Base-by-base conservation (phyloP, 192 early-diverging fungal genomes). In the Entophlyctis helioformis region DNA sequence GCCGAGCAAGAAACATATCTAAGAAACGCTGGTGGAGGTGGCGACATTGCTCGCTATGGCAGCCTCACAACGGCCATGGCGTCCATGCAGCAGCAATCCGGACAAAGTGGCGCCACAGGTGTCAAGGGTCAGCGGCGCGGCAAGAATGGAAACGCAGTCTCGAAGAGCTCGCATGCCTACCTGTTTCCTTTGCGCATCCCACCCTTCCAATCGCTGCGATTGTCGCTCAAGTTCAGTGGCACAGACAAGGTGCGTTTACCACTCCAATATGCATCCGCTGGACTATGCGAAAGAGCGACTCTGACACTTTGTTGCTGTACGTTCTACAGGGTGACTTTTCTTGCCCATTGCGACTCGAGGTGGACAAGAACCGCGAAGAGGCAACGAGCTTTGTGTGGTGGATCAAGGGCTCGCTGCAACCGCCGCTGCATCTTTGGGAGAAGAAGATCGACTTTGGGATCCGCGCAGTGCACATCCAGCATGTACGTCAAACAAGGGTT, bases 381-480 rank as follows among this genome's bases (percentile, higher is more conserved):
- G 10, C 38, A 3, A 57, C 60, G 31, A 25, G 32, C 1, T 63
- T 57, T 50, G 37, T 47, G 15, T 43, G 72, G 6, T 70, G 69
- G 62, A 48, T 59, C 12, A 27, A 36, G 10, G 69, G 60, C n/a
- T 65, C 62, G 37, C 16, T 74, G 8, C 71, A 68, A 39, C 63
- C 62, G 13, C 44, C 75, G 11, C 37, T 78, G 2, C 53, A 47
- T 19, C 25, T 76, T 2, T 50, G 59, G 38, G 63, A 66, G 23
- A 72, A 63, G 47, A 66, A 59, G 31, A 44, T 78, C 21, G 67
- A 74, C n/a, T 76, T 70, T 58, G 67, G 70, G 3, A 52, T 70
- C 16, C 33, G 50, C 13, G 65, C 72, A 6, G 69, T 65, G 16
- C 61, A 67, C 37, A 51, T 53, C 20, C 54, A 55, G 23, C 66